Evolutionary conservation across 1,139 yeast genomes (phyloP).

Genomic region (Nakaseomyces kungkrabaensis): DNA sequence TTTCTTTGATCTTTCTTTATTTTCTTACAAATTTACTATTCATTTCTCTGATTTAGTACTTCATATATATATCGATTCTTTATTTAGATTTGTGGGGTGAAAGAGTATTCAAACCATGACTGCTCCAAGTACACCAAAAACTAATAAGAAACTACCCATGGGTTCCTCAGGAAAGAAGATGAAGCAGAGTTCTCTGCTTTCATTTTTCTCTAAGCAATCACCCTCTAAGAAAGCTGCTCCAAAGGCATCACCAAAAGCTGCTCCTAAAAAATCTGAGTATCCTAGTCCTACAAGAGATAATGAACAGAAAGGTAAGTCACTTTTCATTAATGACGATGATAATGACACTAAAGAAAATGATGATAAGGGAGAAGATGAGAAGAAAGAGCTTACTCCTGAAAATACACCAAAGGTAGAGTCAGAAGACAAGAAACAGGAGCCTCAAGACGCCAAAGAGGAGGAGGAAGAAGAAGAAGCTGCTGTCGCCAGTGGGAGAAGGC

Average conservation of each 20-base stretch:
- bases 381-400: background rate
- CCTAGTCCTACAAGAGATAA: slow-evolving; percentile 4
- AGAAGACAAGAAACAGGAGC: background rate
- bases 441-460: background rate
- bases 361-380: background rate
- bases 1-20: too few species aligned
- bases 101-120: slow-evolving; percentile 3
- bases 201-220: slow-evolving; percentile 38
- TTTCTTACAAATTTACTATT: too few species aligned
- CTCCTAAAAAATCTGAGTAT: background rate
- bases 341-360: background rate
- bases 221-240: slow-evolving; percentile 4
- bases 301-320: background rate
- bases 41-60: background rate
- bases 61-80: background rate
- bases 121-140: slow-evolving; percentile 19
- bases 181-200: slow-evolving; percentile 48
- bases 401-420: background rate
- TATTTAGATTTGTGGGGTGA: too few species aligned
- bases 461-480: background rate
- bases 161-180: slow-evolving; percentile 30
- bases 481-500: slow-evolving; percentile 6
- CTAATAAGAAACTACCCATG: slow-evolving; percentile 9
- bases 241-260: slow-evolving; percentile 4
- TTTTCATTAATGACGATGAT: background rate